Evolutionary conservation across 305 asterid genomes (phyloP).

Genomic region (Fraxinus nigra): DNA sequence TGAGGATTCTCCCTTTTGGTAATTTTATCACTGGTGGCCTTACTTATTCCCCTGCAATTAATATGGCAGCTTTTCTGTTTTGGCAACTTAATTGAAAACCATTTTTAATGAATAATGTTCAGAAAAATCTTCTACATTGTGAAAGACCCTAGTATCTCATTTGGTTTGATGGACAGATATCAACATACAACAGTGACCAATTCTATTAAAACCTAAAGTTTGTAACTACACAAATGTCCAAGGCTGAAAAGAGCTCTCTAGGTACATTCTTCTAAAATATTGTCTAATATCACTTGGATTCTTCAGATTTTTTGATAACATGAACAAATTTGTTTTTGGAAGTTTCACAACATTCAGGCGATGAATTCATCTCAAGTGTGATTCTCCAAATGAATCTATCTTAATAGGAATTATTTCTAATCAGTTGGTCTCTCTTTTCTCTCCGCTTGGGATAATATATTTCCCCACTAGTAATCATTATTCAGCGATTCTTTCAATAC

Average conservation of each 20-base stretch:
- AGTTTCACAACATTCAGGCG: neutral
- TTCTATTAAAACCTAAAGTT: neutral
- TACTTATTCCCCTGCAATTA: neutral
- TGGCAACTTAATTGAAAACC: neutral
- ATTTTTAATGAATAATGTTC: neutral
- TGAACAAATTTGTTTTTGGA: neutral
- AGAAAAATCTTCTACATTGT: neutral
- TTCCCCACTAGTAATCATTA: neutral
- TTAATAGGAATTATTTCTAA: neutral
- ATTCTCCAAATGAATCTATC: neutral
- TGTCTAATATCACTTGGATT: neutral
- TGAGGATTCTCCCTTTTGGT: constrained; percentile 9
- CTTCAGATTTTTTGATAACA: neutral
- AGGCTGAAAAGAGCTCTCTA: neutral
- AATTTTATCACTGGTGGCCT: neutral
- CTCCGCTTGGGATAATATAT: neutral
- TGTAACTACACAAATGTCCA: neutral
- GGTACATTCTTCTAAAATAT: neutral
- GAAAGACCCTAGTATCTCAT: neutral
- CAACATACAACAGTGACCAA: neutral
- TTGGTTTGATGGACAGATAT: neutral
- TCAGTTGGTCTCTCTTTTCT: neutral
- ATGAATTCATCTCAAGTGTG: neutral
- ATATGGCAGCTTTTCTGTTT: neutral
- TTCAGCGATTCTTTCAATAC: neutral